Conservation (phyloP, 1,139 yeast species). For the Zygoascus sp. region DNA sequence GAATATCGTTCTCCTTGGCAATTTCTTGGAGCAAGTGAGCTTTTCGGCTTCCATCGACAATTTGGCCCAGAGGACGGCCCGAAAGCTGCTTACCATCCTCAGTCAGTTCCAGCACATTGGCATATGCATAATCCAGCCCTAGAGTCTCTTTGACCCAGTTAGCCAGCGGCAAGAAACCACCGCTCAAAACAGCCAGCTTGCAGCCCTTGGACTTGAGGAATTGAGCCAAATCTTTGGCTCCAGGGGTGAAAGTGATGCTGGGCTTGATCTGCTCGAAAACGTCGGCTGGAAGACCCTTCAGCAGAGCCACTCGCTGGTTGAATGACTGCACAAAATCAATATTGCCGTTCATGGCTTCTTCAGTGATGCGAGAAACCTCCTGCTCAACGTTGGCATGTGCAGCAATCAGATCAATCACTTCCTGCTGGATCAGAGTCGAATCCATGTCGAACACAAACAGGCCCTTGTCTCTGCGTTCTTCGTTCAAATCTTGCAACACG, state of each 20-base stretch:
- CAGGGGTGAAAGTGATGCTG: slow-evolving; percentile 71
- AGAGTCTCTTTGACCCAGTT: slow-evolving; percentile 61
- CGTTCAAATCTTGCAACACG: slow-evolving; percentile 42
- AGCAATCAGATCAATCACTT: slow-evolving; percentile 93
- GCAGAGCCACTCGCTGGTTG: slow-evolving; percentile 63
- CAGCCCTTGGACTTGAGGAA: slow-evolving; percentile 60
- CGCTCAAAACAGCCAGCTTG: slow-evolving; percentile 82
- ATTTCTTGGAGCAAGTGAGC: slow-evolving; percentile 67
- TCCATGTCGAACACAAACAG: slow-evolving; percentile 96
- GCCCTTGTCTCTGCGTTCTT: slow-evolving; percentile 42
- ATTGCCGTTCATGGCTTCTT: slow-evolving; percentile 96
- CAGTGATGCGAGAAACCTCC: slow-evolving; percentile 77
- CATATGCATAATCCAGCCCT: slow-evolving; percentile 81
- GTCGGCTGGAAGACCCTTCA: slow-evolving; percentile 73
- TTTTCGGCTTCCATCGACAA: slow-evolving; percentile 83
- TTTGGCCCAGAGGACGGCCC: slow-evolving; percentile 62
- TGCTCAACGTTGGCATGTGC: slow-evolving; percentile 76
- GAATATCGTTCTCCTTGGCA: slow-evolving; percentile 58
- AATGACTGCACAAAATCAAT: slow-evolving; percentile 84
- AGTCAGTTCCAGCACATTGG: slow-evolving; percentile 57
- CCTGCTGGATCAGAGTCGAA: slow-evolving; percentile 92
- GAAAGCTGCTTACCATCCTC: slow-evolving; percentile 43
- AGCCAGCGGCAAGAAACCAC: slow-evolving; percentile 92
- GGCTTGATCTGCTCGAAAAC: slow-evolving; percentile 77
- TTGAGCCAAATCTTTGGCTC: slow-evolving; percentile 66